phyloP scores from a whole-genome alignment of 1,284 basidiomycete species.

The Sanghuangporus sanghuang region DNA sequence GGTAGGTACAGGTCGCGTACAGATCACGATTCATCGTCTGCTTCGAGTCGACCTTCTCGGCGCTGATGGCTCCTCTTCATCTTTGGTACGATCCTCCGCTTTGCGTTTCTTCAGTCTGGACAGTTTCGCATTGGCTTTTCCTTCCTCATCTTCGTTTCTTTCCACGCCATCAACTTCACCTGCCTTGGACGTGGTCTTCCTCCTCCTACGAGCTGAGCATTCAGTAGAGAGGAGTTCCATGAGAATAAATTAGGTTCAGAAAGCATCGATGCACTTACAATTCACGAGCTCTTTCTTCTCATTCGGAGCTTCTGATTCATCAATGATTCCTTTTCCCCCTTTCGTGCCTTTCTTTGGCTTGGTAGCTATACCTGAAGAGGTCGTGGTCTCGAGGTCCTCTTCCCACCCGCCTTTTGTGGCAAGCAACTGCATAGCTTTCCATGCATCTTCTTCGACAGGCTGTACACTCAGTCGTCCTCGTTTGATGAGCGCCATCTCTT shows the following conservation, averaged over 20 bases:
- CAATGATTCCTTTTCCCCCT: background rate
- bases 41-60: background rate
- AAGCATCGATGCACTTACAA: background rate
- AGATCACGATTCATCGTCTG: background rate
- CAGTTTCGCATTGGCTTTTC: background rate
- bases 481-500: constrained; percentile 78
- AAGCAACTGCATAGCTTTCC: constrained; percentile 59
- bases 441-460: constrained; percentile 67
- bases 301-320: background rate
- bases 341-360: background rate
- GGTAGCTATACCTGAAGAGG: background rate
- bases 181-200: background rate
- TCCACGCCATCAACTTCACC: background rate
- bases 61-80: background rate
- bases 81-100: background rate
- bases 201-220: background rate
- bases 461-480: constrained; percentile 88
- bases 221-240: background rate
- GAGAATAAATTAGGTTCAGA: too few species aligned
- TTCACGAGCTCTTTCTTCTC: background rate
- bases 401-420: constrained; percentile 75
- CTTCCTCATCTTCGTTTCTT: background rate
- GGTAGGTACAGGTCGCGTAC: too few species aligned
- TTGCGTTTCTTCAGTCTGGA: background rate
- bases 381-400: constrained; percentile 19